Conservation (phyloP, 805 yeast species). For the Myxozyma geophila region DNA sequence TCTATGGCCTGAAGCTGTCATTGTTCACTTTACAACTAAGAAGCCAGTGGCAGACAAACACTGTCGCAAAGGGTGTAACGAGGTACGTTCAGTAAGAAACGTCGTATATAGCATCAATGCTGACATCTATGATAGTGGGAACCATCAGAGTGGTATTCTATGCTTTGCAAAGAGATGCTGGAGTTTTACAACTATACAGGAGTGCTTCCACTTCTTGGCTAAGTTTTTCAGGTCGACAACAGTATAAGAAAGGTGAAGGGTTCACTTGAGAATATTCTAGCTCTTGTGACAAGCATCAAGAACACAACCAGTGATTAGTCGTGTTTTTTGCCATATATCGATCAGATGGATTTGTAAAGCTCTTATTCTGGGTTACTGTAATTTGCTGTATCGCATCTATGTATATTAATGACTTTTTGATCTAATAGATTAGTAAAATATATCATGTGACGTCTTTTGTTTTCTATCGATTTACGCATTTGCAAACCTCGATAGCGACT, state of each 20-base stretch:
- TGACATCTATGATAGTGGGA: conserved; percentile 26
- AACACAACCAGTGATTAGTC: too few relatives aligned
- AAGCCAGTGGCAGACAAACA: conserved; percentile 36
- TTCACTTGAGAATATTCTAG: too few relatives aligned
- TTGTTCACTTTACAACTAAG: conserved; percentile 38
- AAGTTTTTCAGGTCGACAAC: background rate
- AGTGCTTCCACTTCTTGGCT: conserved; percentile 37
- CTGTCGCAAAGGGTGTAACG: conserved; percentile 33
- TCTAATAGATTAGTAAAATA: too few relatives aligned
- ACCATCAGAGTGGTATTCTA: conserved; percentile 38
- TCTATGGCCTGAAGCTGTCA: conserved; percentile 40
- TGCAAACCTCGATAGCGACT: too few relatives aligned
- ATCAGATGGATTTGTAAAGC: too few relatives aligned
- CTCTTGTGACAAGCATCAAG: too few relatives aligned
- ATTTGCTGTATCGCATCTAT: too few relatives aligned
- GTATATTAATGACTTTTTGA: too few relatives aligned
- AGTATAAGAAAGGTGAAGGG: background rate
- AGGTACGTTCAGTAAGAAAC: conserved; percentile 19
- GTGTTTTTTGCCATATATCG: too few relatives aligned
- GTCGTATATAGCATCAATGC: background rate
- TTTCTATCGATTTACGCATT: too few relatives aligned
- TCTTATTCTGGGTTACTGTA: too few relatives aligned
- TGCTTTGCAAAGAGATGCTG: conserved; percentile 39
- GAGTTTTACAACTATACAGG: conserved; percentile 37
- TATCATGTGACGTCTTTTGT: too few relatives aligned